These are phyloP conservation scores for Boletellus emodensis DNA, from an alignment of 768 basidiomycete genomes.

Conservation along the genomic window DNA sequence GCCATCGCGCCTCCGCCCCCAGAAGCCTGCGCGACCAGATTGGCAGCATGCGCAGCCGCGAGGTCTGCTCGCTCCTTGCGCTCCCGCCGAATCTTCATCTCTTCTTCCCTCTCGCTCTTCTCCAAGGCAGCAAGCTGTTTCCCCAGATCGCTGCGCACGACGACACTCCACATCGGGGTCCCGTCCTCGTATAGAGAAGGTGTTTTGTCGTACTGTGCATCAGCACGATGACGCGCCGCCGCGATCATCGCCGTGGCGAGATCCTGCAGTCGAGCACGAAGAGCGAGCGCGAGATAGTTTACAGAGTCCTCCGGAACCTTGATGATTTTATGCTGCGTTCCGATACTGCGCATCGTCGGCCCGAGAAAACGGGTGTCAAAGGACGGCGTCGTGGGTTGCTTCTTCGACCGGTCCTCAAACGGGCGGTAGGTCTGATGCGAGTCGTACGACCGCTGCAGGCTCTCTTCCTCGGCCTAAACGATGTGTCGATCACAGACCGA, in stretches of 20 bases:
- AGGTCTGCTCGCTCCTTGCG: conserved; percentile 74
- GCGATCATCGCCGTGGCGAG: conserved; percentile 64
- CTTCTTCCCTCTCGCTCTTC: conserved; percentile 79
- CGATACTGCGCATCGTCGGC: conserved; percentile 64
- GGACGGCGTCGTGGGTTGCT: conserved; percentile 64
- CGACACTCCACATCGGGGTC: conserved; percentile 78
- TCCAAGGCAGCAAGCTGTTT: conserved; percentile 77
- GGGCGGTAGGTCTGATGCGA: conserved; percentile 59
- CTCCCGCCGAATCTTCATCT: conserved; percentile 68
- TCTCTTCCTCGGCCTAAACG: conserved; percentile 81
- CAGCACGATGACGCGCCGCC: conserved; percentile 65
- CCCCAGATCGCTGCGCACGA: conserved; percentile 72
- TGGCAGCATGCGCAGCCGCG: conserved; percentile 65
- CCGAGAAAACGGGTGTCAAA: conserved; percentile 68
- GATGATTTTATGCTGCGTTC: conserved; percentile 63
- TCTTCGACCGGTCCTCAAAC: conserved; percentile 75
- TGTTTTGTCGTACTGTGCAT: conserved; percentile 64
- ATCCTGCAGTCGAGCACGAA: conserved; percentile 70
- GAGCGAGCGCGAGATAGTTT: conserved; percentile 74
- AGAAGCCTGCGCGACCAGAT: conserved; percentile 54
- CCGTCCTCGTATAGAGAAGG: conserved; percentile 64
- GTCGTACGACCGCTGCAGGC: conserved; percentile 62
- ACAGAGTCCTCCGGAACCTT: conserved; percentile 67
- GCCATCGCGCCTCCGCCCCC: conserved; percentile 29
- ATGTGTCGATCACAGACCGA: neutral